phyloP scores from a whole-genome alignment of 441 rosid species.

The Aleurites moluccanus region DNA sequence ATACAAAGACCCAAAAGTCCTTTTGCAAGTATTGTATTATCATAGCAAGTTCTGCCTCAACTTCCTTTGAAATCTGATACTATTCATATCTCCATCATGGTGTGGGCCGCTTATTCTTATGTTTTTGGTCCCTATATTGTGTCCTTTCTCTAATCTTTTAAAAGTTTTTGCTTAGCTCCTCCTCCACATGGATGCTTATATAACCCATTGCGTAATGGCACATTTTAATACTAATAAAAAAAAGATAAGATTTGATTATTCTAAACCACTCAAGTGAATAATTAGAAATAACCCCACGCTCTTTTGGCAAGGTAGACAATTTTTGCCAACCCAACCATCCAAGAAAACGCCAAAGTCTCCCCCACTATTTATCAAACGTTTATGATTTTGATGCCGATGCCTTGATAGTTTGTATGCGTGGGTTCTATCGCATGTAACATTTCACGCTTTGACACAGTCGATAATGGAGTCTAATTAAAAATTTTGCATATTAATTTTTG shows the following conservation, averaged over 20 bases:
- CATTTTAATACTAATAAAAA: conserved; percentile 7
- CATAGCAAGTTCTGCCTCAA: conserved; percentile 15
- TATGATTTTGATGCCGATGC: background rate
- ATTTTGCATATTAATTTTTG: conserved; percentile 2
- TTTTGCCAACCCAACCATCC: conserved; percentile 19
- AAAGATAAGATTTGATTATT: conserved; percentile 30
- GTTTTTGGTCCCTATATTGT: background rate
- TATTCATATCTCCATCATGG: conserved; percentile 25
- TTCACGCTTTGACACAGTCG: conserved; percentile 10
- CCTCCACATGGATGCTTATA: conserved; percentile 17
- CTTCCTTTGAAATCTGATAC: conserved; percentile 8
- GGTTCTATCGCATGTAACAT: conserved; percentile 1
- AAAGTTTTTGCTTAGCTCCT: background rate
- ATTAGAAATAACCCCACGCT: conserved; percentile 19
- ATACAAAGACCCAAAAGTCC: conserved; percentile 8
- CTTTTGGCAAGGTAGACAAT: conserved; percentile 12
- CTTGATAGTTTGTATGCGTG: background rate
- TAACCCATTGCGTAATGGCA: conserved; percentile 23
- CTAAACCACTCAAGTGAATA: conserved; percentile 29
- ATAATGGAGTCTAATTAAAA: background rate
- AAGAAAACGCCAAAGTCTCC: conserved; percentile 19
- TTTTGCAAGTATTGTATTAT: too few relatives aligned
- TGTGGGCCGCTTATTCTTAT: conserved; percentile 16
- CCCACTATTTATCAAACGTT: background rate
- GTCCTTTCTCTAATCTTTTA: background rate